Conservation (phyloP, 257 asterid genomes). For the Fraxinus cuspidata region DNA sequence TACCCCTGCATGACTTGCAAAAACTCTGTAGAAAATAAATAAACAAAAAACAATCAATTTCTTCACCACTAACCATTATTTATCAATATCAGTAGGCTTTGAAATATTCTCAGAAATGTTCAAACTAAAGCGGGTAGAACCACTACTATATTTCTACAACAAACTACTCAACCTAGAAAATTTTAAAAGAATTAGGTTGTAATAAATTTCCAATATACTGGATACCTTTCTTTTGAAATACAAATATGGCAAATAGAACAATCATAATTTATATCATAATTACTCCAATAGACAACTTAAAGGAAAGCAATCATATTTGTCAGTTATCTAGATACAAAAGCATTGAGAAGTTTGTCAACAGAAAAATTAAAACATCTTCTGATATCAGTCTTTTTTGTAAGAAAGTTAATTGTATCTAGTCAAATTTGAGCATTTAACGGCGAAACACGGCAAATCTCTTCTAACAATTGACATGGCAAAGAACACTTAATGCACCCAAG, state of each 20-base stretch:
- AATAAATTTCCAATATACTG: neutral
- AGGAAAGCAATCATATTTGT: neutral
- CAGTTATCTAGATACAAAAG: neutral
- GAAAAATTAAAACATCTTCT: neutral
- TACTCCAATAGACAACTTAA: neutral
- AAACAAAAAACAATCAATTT: constrained; percentile 5
- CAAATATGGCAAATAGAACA: neutral
- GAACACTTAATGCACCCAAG: too few species aligned
- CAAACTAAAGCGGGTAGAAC: neutral
- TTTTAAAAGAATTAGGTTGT: neutral
- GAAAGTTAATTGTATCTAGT: neutral
- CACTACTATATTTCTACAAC: neutral
- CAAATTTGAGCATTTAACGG: neutral
- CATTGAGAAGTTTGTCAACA: neutral
- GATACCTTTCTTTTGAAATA: neutral
- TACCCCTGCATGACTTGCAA: constrained; percentile 91
- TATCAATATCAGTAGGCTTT: neutral
- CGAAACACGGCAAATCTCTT: neutral
- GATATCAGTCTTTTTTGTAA: neutral
- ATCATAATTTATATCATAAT: neutral
- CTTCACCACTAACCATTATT: neutral
- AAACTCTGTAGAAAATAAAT: constrained; percentile 49
- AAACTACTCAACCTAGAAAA: neutral
- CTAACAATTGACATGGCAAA: neutral
- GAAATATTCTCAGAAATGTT: neutral